phyloP scores from a whole-genome alignment of 352 stramenopile genomes.

The Phytophthora tubulina region DNA sequence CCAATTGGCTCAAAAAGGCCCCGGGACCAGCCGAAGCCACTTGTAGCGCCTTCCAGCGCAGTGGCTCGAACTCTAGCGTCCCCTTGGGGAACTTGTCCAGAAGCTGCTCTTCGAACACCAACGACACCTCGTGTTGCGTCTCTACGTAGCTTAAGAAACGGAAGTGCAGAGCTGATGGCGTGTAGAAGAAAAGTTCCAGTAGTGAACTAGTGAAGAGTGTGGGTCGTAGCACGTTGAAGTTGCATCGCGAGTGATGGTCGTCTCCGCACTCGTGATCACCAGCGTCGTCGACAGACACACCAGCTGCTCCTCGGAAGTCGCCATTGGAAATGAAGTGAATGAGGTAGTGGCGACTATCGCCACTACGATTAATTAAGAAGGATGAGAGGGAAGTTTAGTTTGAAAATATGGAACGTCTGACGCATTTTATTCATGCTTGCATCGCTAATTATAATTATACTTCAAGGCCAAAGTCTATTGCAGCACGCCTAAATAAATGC shows the following conservation, averaged over 20 bases:
- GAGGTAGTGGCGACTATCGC: neutral
- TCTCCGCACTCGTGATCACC: constrained; percentile 65
- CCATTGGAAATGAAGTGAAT: constrained; percentile 4
- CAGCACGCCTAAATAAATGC: too few species aligned
- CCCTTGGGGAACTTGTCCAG: constrained; percentile 47
- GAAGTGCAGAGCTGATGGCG: neutral
- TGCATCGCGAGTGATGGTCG: constrained; percentile 3
- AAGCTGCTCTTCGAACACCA: constrained; percentile 67
- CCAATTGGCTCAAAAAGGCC: constrained; percentile 65
- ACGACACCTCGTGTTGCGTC: constrained; percentile 71
- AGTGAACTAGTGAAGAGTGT: constrained; percentile 38
- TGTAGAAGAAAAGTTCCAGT: constrained; percentile 70
- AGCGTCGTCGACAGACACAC: constrained; percentile 63
- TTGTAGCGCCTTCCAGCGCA: constrained; percentile 70
- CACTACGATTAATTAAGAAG: neutral
- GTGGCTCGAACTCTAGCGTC: constrained; percentile 56
- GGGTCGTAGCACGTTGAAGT: constrained; percentile 4
- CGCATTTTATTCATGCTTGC: too few species aligned
- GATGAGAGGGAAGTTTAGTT: too few species aligned
- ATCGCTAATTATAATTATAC: too few species aligned
- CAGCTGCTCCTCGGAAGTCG: constrained; percentile 60
- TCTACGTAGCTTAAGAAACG: constrained; percentile 76
- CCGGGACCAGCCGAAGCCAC: constrained; percentile 63
- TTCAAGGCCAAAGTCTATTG: too few species aligned
- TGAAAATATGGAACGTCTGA: too few species aligned